Base-by-base conservation (phyloP, 1,139 yeast species). In the Diutina catenulata region DNA sequence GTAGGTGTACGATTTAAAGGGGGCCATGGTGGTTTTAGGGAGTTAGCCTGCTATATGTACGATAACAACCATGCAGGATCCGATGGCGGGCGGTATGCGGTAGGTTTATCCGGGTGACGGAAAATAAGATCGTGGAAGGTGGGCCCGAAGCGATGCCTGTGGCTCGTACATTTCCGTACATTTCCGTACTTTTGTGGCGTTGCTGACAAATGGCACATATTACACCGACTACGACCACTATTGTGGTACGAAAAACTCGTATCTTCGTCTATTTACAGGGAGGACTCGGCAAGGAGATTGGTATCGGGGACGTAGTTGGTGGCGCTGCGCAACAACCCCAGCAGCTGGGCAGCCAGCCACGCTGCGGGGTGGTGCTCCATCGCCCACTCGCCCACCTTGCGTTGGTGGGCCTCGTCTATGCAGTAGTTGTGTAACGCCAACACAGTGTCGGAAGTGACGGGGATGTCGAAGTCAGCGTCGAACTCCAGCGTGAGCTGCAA, bases 391-490 rank as follows among this genome's bases (percentile, higher is more conserved):
- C 61, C 66, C 3, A 81, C 62, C 36, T 58, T 52, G 5, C 53
- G 47, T 46, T 76, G 80, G 4, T 71, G 66, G 2, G 60, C 53
- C 3, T 62, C 60, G 11, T 69, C 66, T 41, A 74, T 55, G 26
- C 84, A 74, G 65, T 73, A 79, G 49, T 79, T 79, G 50, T 80
- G 74, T 49, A 80, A 51, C 1, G 75, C 59, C 36, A 70, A 64
- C 29, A 82, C 53, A 5, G 76, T 64, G n/a, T 73, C 75, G 5
- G 59, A 53, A 13, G 68, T 59, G 2, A 80, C 59, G 11, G 59
- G 59, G 8, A 78, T 51, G 48, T 76, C 80, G 44, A 68, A 67
- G 38, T 73, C 70, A 23, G 4, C 25, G n/a, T 62, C 64, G 59
- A 78, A 70, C 33, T 62, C 65, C 27, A 63, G 62, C 1, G 74